Percentiles rank a stretch among this genome's conserved stretches.
Evolutionary conservation across 352 stramenopile species (phyloP).

Genomic region (Pythium rhizo-oryzae): DNA sequence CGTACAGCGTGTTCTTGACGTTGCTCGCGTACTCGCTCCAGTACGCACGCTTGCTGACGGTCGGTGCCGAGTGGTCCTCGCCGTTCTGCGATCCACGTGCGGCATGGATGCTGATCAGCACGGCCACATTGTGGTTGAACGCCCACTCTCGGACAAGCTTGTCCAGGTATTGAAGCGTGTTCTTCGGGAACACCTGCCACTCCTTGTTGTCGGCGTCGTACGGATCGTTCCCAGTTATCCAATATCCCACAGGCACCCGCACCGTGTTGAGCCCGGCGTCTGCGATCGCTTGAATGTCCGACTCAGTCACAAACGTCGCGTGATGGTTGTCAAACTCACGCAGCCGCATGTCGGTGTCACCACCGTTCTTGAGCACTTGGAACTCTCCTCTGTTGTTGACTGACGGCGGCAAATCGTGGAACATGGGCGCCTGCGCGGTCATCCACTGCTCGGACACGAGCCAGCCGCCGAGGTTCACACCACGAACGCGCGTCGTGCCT

Average conservation of each 20-base stretch:
- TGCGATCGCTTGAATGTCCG: slow-evolving; percentile 61
- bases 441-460: slow-evolving; percentile 43
- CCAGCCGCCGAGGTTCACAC: slow-evolving; percentile 45
- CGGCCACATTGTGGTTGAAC: too few species aligned
- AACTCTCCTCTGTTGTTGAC: slow-evolving; percentile 3
- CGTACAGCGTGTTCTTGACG: slow-evolving; percentile 35
- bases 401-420: not conserved
- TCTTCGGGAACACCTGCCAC: too few species aligned
- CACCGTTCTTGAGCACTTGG: slow-evolving; percentile 5
- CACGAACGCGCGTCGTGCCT: slow-evolving; percentile 24
- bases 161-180: too few species aligned
- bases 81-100: slow-evolving; percentile 80
- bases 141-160: too few species aligned
- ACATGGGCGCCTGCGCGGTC: slow-evolving; percentile 10
- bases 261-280: slow-evolving; percentile 51
- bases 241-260: slow-evolving; percentile 86
- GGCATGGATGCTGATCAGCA: slow-evolving; percentile 55
- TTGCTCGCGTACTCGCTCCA: slow-evolving; percentile 32
- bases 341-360: slow-evolving; percentile 21
- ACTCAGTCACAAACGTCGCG: slow-evolving; percentile 61
- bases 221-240: slow-evolving; percentile 75
- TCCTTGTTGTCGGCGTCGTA: too few species aligned
- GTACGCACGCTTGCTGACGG: slow-evolving; percentile 10
- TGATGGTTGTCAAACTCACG: slow-evolving; percentile 53
- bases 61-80: slow-evolving; percentile 59